phyloP scores from a whole-genome alignment of 495 filamentous ascomycete species.

The Haplographium delicatum region DNA sequence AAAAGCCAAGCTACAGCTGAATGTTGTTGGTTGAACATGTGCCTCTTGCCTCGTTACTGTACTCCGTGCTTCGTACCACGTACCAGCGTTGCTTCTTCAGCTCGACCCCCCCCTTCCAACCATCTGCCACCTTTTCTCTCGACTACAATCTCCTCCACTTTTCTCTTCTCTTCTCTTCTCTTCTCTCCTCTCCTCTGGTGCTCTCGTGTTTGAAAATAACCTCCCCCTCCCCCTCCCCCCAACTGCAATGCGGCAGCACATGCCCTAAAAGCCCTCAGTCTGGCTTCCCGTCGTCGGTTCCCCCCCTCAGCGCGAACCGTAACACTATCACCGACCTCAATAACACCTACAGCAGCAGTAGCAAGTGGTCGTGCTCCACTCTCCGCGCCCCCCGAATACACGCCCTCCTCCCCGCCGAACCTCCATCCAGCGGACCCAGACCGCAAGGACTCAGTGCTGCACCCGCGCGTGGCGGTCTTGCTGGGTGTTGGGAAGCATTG shows the following conservation, averaged over 20 bases:
- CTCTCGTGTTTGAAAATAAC: slow-evolving; percentile 2
- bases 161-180: not conserved
- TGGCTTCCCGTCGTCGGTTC: slow-evolving; percentile 21
- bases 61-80: too few relatives aligned
- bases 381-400: slow-evolving; percentile 8
- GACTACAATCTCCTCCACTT: not conserved
- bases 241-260: slow-evolving; percentile 30
- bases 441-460: slow-evolving; percentile 31
- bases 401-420: slow-evolving; percentile 15
- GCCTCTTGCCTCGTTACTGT: too few relatives aligned
- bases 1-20: too few relatives aligned
- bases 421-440: slow-evolving; percentile 17
- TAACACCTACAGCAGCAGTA: too few relatives aligned
- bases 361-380: not conserved
- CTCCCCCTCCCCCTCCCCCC: not conserved
- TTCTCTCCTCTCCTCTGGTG: not conserved
- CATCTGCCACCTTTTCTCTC: too few relatives aligned
- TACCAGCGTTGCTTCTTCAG: too few relatives aligned
- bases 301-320: not conserved
- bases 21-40: too few relatives aligned
- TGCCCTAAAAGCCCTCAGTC: slow-evolving; percentile 22
- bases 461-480: slow-evolving; percentile 61
- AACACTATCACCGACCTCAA: too few relatives aligned
- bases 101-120: too few relatives aligned
- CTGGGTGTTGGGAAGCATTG: slow-evolving; percentile 57